phyloP scores from a whole-genome alignment of 495 filamentous ascomycete species.

The Cladorrhinum samala region DNA sequence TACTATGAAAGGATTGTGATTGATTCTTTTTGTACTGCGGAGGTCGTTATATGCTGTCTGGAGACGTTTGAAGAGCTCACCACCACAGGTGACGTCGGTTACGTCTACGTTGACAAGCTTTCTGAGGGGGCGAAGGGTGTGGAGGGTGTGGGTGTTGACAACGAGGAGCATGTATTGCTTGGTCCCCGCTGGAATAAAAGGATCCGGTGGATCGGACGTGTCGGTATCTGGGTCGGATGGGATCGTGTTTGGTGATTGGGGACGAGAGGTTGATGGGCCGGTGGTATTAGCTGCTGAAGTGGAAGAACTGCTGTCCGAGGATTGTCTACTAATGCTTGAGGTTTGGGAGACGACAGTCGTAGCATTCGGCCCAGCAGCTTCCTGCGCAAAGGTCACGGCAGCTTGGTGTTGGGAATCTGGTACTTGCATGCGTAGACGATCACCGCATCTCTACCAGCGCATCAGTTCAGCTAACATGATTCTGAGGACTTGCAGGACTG shows the following conservation, averaged over 20 bases:
- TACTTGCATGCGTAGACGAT: conserved; percentile 1
- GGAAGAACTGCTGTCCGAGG: not conserved
- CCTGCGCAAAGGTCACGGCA: conserved; percentile 2
- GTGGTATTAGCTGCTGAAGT: not conserved
- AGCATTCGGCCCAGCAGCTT: conserved; percentile 6
- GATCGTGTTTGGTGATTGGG: conserved; percentile 3
- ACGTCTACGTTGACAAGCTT: conserved; percentile 13
- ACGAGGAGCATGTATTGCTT: conserved; percentile 11
- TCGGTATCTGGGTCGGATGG: conserved; percentile 1
- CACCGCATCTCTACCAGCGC: conserved; percentile 3
- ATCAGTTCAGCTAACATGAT: not conserved
- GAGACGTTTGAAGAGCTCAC: conserved; percentile 5
- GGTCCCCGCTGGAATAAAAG: conserved; percentile 8
- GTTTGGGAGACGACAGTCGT: not conserved
- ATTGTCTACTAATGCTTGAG: not conserved
- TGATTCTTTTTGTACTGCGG: not conserved
- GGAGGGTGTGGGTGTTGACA: conserved; percentile 1
- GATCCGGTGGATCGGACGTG: not conserved
- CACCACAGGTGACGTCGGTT: conserved; percentile 7
- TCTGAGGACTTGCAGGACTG: not conserved
- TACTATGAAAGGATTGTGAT: conserved; percentile 4
- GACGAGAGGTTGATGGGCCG: not conserved
- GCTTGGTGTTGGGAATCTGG: not conserved
- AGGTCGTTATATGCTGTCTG: conserved; percentile 2
- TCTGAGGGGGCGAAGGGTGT: not conserved